These are phyloP conservation scores for Claviceps arundinis DNA, from an alignment of 2,329 filamentous ascomycete genomes.

Conservation along the genomic window DNA sequence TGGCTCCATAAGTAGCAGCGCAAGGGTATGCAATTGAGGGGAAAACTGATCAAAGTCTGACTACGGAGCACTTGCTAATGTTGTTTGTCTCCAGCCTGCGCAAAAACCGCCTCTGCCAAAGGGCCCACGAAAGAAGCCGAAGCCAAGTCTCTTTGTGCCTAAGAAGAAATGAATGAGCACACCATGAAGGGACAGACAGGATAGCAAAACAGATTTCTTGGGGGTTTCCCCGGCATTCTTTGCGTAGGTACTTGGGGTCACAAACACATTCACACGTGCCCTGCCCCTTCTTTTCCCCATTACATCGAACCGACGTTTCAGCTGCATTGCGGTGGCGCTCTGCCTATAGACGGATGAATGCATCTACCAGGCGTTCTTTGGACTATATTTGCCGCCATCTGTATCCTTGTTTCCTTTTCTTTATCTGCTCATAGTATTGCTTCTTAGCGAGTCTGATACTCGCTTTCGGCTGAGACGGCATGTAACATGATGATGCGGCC, in stretches of 20 bases:
- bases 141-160: constrained; percentile 12
- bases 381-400: background rate
- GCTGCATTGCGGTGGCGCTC: constrained; percentile 5
- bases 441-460: background rate
- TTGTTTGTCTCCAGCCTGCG: background rate
- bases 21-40: constrained; percentile 9
- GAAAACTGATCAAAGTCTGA: background rate
- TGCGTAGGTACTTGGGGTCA: too few species aligned
- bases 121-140: constrained; percentile 9
- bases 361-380: constrained; percentile 1
- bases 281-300: background rate
- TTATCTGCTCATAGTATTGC: background rate
- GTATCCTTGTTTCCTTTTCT: background rate
- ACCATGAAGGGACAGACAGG: background rate
- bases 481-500: background rate
- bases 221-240: background rate
- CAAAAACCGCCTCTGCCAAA: constrained; percentile 3
- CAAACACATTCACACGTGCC: too few species aligned
- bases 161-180: constrained; percentile 9
- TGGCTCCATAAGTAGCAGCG: constrained; percentile 7
- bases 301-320: background rate
- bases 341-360: background rate
- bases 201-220: background rate
- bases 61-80: background rate
- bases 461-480: background rate